Evolutionary conservation across 2,329 filamentous ascomycete genomes (phyloP), one percentile per base, ranked within the genome.

Genomic region (Blastomyces percursus): DNA sequence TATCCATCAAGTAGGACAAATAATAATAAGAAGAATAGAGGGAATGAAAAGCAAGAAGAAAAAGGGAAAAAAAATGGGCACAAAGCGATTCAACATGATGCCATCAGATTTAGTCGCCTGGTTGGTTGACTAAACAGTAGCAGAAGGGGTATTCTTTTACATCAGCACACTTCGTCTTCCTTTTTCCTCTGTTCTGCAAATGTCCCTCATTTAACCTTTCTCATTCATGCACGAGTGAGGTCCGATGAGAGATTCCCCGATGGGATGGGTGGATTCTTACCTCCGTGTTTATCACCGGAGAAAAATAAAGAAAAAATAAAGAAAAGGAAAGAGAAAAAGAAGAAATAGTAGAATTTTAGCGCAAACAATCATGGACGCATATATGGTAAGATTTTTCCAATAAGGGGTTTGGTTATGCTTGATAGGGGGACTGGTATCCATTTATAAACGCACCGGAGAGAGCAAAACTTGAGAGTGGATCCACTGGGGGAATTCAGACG

Each of bases 141-240:
- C 50, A 50, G 38, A 59, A 42, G 59, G 59, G 61, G 40, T 59
- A 54, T 56, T 50, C 11, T 50, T 44, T 44, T 44, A 19, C 42
- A 44, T 58, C 40, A 52, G 55, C 21, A 44, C 63, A 62, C 59
- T 58, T 32, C 4, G 30, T 32, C 30, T 32, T 32, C 30, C 30
- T 6, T 32, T 32, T 32, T 32, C 5, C 7, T 32, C 30, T 30
- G 27, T 30, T 30, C 27, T 30, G 27, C 27, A 30, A 30, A 30
- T 30, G 27, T 30, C 4, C 27, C 27, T 30, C 4, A 30, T 30
- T 30, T 30, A 2, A 30, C 27, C 27, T 50, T 24, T 21, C 46
- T 27, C 24, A 11, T 64, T 57, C 60, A 62, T 63, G 57, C 62
- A 62, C 62, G 60, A 63, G 60, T 50, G 55, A 38, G 32, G 8